Conservation (phyloP, 2,329 filamentous ascomycete genomes). For the Penicillium freii region DNA sequence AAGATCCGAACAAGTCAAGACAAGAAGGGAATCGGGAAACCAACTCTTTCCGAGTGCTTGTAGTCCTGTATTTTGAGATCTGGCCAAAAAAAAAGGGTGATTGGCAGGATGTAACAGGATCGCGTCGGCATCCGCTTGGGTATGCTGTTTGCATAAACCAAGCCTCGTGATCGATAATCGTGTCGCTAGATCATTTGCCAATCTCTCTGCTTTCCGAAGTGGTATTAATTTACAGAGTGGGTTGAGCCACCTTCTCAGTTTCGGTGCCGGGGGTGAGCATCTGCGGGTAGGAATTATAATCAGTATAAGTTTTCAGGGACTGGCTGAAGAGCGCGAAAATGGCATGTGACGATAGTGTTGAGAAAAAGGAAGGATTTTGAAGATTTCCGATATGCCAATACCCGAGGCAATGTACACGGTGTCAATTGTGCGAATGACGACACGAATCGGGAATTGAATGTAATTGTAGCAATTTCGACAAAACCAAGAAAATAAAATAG, state of each 20-base stretch:
- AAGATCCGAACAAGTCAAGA: slow-evolving; percentile 1
- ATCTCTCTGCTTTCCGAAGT: slow-evolving; percentile 20
- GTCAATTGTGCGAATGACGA: background rate
- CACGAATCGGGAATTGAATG: background rate
- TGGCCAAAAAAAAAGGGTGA: background rate
- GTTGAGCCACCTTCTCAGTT: slow-evolving; percentile 32
- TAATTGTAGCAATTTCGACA: background rate
- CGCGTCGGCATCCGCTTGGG: background rate
- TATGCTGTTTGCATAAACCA: slow-evolving; percentile 1
- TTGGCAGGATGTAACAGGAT: background rate
- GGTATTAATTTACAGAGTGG: slow-evolving; percentile 38
- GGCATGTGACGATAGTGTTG: background rate
- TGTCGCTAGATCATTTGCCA: slow-evolving; percentile 17
- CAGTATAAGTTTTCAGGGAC: slow-evolving; percentile 4
- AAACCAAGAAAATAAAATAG: background rate
- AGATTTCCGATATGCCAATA: background rate
- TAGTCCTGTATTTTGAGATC: background rate
- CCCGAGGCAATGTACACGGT: slow-evolving; percentile 6
- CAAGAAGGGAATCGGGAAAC: background rate
- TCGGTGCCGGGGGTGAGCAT: slow-evolving; percentile 44
- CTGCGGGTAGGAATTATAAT: slow-evolving; percentile 23
- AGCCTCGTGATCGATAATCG: slow-evolving; percentile 7
- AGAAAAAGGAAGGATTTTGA: background rate
- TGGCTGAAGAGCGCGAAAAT: background rate
- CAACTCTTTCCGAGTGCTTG: background rate